phyloP scores from a whole-genome alignment of 441 rosid species.

The Jatropha multifida region DNA sequence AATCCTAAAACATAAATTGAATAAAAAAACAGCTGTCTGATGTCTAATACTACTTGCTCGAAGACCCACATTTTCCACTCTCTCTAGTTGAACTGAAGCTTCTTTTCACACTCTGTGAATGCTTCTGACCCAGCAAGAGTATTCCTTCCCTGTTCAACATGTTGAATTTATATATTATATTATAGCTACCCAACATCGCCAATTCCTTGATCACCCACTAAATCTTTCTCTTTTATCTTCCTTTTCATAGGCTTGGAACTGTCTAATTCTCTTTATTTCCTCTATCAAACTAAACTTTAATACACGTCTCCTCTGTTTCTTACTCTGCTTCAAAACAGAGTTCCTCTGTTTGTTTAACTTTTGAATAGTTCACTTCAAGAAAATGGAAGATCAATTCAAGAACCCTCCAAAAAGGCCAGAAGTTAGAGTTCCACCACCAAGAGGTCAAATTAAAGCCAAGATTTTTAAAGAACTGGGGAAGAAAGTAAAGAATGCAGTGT shows the following conservation, averaged over 20 bases:
- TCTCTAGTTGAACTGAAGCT: background rate
- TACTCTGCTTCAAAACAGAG: constrained; percentile 9
- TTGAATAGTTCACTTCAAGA: background rate
- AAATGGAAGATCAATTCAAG: constrained; percentile 27
- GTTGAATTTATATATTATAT: background rate
- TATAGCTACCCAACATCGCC: background rate
- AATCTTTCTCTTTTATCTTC: background rate
- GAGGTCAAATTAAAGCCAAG: constrained; percentile 30
- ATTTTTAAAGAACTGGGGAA: constrained; percentile 21
- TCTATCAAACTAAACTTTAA: background rate
- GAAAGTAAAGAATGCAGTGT: constrained; percentile 4
- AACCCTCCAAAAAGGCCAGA: constrained; percentile 4
- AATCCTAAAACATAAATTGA: background rate
- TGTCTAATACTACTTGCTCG: background rate
- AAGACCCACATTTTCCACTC: background rate
- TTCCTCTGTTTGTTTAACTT: background rate
- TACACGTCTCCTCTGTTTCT: background rate
- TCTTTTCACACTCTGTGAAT: constrained; percentile 23
- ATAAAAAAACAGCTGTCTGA: constrained; percentile 16
- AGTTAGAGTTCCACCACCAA: constrained; percentile 35
- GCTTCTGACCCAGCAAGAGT: constrained; percentile 9
- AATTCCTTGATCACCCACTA: background rate
- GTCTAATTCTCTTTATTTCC: background rate
- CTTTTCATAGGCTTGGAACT: background rate
- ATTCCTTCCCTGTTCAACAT: too few species aligned